Conservation (phyloP, 78 protist species). For the Andalucia godoyi region DNA sequence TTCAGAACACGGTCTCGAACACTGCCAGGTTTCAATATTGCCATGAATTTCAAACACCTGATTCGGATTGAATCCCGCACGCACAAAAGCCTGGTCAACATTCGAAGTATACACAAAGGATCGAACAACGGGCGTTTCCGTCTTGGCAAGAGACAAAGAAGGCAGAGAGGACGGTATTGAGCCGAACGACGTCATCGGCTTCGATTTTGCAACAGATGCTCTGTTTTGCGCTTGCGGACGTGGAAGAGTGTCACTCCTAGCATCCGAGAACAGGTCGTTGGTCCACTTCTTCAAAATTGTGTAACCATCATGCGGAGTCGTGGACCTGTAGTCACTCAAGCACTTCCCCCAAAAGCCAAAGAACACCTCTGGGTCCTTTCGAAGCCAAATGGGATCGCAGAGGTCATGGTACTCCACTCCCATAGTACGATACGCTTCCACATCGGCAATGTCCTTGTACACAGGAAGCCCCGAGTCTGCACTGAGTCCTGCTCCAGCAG, state of each 20-base stretch:
- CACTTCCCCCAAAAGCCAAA: conserved; percentile 14
- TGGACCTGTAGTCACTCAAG: neutral
- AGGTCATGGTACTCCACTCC: neutral
- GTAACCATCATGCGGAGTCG: conserved; percentile 6
- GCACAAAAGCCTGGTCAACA: neutral
- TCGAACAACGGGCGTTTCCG: no score
- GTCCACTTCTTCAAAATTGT: neutral
- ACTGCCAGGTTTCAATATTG: neutral
- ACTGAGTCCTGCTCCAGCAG: conserved; percentile 5
- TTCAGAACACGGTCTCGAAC: no score
- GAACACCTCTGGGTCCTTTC: neutral
- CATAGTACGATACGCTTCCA: conserved; percentile 8
- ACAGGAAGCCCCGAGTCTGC: conserved; percentile 17
- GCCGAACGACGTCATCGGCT: no score
- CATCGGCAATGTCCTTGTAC: conserved; percentile 3
- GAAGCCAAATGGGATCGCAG: neutral
- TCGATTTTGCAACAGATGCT: no score
- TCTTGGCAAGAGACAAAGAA: no score
- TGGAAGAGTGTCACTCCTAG: neutral
- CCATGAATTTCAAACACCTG: neutral
- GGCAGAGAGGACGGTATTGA: no score
- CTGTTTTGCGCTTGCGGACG: no score
- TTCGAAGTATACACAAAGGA: conserved; percentile 8
- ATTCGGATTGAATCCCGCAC: neutral
- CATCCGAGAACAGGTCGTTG: neutral